A percentile compares a stretch with the other conserved stretches of the same genome.
Conservation (phyloP, 2,329 filamentous ascomycete species). For the Cordyceps sp. region DNA sequence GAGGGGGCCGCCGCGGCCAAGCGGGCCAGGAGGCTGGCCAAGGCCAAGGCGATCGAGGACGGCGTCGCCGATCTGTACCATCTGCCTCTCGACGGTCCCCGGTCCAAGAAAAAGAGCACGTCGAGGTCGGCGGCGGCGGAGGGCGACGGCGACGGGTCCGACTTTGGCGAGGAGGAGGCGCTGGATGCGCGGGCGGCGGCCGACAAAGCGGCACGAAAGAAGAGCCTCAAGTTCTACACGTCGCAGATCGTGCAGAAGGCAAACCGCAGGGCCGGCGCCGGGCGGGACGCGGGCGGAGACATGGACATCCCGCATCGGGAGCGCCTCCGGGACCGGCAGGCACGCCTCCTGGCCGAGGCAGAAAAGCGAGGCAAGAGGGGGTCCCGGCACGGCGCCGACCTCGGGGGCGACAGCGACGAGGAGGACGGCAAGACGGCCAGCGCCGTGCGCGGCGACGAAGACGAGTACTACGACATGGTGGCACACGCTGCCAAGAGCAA, state of each 20-base stretch:
- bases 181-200: slow-evolving; percentile 65
- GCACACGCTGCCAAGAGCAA: slow-evolving; percentile 53
- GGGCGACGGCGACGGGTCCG: slow-evolving; percentile 54
- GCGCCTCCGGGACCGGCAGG: slow-evolving; percentile 70
- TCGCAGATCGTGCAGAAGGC: slow-evolving; percentile 93
- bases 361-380: slow-evolving; percentile 61
- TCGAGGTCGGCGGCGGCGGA: slow-evolving; percentile 19
- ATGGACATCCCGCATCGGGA: slow-evolving; percentile 78
- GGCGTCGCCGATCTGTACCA: slow-evolving; percentile 53
- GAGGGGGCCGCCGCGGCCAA: slow-evolving; percentile 18
- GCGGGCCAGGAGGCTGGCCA: slow-evolving; percentile 25
- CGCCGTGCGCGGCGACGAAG: slow-evolving; percentile 39
- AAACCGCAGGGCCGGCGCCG: slow-evolving; percentile 62
- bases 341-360: slow-evolving; percentile 74
- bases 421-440: slow-evolving; percentile 40
- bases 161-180: slow-evolving; percentile 80
- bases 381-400: slow-evolving; percentile 44
- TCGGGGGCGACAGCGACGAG: slow-evolving; percentile 52
- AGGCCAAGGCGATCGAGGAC: slow-evolving; percentile 49
- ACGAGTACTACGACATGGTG: slow-evolving; percentile 85
- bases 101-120: slow-evolving; percentile 18
- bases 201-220: slow-evolving; percentile 80
- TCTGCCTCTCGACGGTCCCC: slow-evolving; percentile 34
- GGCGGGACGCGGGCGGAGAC: slow-evolving; percentile 62
- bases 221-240: slow-evolving; percentile 91